A percentile compares a stretch with the other conserved stretches of the same genome.
Conservation (phyloP, 768 basidiomycete genomes). For the Suillus lakei region DNA sequence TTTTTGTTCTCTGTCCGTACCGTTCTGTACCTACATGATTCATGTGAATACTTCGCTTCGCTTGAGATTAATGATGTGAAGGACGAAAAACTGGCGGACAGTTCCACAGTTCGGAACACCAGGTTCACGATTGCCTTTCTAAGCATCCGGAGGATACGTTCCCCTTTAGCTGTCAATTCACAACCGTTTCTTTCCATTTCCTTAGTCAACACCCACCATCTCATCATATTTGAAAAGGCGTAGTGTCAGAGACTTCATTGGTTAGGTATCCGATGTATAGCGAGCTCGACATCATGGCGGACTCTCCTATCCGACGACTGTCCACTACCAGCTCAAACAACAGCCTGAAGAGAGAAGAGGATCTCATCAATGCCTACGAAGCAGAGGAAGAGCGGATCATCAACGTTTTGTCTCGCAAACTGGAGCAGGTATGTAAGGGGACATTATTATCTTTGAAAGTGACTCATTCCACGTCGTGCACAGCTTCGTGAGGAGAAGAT, state of each 20-base stretch:
- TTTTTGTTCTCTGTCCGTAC: slow-evolving; percentile 1
- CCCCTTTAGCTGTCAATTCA: slow-evolving; percentile 6
- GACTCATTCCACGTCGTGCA: slow-evolving; percentile 5
- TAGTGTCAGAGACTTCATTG: not conserved
- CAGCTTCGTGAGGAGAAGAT: slow-evolving; percentile 88
- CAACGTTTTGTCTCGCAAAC: slow-evolving; percentile 79
- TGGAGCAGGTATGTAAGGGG: slow-evolving; percentile 65
- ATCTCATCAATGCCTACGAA: slow-evolving; percentile 86
- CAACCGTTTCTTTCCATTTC: slow-evolving; percentile 4
- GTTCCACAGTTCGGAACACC: not conserved
- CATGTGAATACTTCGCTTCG: slow-evolving; percentile 1
- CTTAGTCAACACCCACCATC: slow-evolving; percentile 2
- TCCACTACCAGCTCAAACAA: slow-evolving; percentile 58
- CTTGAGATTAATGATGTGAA: slow-evolving; percentile 4
- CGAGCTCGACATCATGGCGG: slow-evolving; percentile 27
- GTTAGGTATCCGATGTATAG: slow-evolving; percentile 1
- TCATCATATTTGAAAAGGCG: not conserved
- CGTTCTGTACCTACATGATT: not conserved
- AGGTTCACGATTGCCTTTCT: slow-evolving; percentile 13
- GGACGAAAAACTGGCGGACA: slow-evolving; percentile 1
- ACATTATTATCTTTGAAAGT: slow-evolving; percentile 8
- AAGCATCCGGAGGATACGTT: slow-evolving; percentile 10
- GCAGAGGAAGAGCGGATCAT: slow-evolving; percentile 91
- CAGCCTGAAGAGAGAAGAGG: slow-evolving; percentile 60
- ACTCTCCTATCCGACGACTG: slow-evolving; percentile 60